Percentiles rank a stretch among this genome's conserved stretches.
Conservation (phyloP, 164 flowering plant genomes). For the Magnolia officinalis region DNA sequence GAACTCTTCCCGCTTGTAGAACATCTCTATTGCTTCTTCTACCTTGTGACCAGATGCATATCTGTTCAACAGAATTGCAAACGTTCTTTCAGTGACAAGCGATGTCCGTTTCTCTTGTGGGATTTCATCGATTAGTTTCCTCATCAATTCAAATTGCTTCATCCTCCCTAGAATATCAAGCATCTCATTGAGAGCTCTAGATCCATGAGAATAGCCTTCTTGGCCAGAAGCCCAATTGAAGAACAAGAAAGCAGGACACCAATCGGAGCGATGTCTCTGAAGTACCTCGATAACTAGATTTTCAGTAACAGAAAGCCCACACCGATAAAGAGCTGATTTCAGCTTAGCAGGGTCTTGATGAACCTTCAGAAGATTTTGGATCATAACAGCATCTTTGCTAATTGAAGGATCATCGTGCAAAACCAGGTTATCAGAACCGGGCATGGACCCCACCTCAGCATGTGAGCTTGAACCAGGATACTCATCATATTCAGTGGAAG, state of each 20-base stretch:
- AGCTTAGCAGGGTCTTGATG: conserved; percentile 28
- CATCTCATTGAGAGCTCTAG: conserved; percentile 51
- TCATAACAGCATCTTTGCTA: conserved; percentile 21
- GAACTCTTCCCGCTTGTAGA: conserved; percentile 49
- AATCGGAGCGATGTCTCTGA: conserved; percentile 58
- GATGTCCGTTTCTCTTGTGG: conserved; percentile 24
- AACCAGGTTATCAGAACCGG: neutral
- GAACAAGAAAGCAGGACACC: conserved; percentile 62
- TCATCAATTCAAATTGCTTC: conserved; percentile 49
- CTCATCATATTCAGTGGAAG: neutral
- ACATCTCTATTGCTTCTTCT: conserved; percentile 58
- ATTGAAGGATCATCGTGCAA: neutral
- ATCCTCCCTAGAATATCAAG: conserved; percentile 69
- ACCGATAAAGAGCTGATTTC: conserved; percentile 37
- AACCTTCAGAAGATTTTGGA: conserved; percentile 50
- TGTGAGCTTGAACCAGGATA: neutral
- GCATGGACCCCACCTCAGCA: neutral
- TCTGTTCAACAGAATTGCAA: conserved; percentile 50
- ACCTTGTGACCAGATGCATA: conserved; percentile 66
- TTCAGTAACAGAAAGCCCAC: conserved; percentile 34
- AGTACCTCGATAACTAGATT: conserved; percentile 65
- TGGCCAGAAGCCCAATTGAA: conserved; percentile 54
- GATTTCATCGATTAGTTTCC: conserved; percentile 79
- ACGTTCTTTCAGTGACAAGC: conserved; percentile 50
- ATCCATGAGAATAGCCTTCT: conserved; percentile 31